Percentiles rank a stretch among this genome's conserved stretches.
Conservation (phyloP, 805 yeast genomes). For the Barnettozyma siamensis region DNA sequence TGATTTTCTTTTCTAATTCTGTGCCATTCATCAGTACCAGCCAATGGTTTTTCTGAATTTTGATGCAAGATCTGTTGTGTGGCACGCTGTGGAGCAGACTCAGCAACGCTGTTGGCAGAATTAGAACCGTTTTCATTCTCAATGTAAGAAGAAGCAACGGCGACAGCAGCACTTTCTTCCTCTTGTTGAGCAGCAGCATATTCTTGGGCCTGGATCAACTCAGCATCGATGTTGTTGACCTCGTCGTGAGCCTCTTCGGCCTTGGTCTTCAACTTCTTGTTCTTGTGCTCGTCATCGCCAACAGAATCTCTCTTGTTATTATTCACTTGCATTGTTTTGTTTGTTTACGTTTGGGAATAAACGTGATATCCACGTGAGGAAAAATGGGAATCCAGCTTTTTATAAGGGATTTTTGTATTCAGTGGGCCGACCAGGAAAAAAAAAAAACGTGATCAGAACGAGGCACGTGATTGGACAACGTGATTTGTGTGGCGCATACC, state of each 20-base stretch:
- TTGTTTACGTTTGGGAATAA: constrained; percentile 1
- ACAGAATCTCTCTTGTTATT: constrained; percentile 16
- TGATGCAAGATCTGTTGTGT: constrained; percentile 17
- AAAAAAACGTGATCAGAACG: constrained; percentile 1
- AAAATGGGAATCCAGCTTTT: constrained; percentile 1
- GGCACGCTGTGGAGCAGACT: constrained; percentile 5
- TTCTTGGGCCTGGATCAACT: constrained; percentile 15
- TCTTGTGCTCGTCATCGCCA: background rate
- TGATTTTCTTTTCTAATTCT: constrained; percentile 81
- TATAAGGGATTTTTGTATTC: too few relatives aligned
- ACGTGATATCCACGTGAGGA: constrained; percentile 26
- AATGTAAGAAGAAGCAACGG: constrained; percentile 9
- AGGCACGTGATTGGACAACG: constrained; percentile 5
- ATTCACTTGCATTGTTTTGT: background rate
- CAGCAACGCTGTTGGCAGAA: background rate
- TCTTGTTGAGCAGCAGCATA: constrained; percentile 12
- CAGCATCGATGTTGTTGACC: constrained; percentile 23
- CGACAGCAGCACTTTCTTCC: constrained; percentile 11
- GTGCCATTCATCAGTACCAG: constrained; percentile 84
- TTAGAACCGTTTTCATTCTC: background rate
- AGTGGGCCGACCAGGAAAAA: background rate
- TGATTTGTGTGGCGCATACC: background rate
- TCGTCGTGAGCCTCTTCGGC: constrained; percentile 6
- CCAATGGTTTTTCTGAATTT: constrained; percentile 42
- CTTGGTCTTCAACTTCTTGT: constrained; percentile 4